Evolutionary conservation across 768 basidiomycete species (phyloP).

Genomic region (Boletus vermiculosoides): DNA sequence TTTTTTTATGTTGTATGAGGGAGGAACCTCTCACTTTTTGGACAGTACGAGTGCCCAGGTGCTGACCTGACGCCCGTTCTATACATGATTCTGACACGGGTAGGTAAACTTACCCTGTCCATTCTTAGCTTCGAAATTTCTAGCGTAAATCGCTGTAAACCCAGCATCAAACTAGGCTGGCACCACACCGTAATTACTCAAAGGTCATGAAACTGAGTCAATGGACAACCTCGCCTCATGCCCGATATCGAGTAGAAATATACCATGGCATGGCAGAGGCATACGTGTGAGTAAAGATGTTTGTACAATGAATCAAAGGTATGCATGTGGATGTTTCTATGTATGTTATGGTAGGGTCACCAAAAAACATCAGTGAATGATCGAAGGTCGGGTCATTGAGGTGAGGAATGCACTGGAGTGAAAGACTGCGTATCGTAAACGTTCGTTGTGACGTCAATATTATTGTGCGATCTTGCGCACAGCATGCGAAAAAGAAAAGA

Average conservation of each 20-base stretch:
- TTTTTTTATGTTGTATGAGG: not conserved
- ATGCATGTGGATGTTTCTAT: not conserved
- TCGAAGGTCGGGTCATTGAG: slow-evolving; percentile 2
- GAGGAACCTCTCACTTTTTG: not conserved
- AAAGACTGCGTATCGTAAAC: slow-evolving; percentile 6
- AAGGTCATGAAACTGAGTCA: not conserved
- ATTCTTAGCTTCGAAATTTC: not conserved
- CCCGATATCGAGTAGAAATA: not conserved
- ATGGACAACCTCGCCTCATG: not conserved
- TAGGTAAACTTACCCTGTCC: not conserved
- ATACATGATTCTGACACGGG: not conserved
- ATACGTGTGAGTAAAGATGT: not conserved
- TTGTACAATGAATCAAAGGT: not conserved
- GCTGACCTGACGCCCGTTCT: not conserved
- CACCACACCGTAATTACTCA: not conserved
- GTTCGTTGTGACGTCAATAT: slow-evolving; percentile 10
- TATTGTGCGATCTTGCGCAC: slow-evolving; percentile 17
- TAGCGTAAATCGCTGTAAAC: not conserved
- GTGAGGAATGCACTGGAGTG: not conserved
- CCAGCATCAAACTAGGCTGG: not conserved
- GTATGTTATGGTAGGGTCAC: slow-evolving; percentile 1
- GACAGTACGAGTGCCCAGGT: not conserved
- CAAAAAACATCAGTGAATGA: slow-evolving; percentile 3
- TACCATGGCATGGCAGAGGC: slow-evolving; percentile 13
- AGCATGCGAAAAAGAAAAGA: not conserved